Base-by-base conservation (phyloP, 257 asterid species). In the Nyctanthes arbortristis region DNA sequence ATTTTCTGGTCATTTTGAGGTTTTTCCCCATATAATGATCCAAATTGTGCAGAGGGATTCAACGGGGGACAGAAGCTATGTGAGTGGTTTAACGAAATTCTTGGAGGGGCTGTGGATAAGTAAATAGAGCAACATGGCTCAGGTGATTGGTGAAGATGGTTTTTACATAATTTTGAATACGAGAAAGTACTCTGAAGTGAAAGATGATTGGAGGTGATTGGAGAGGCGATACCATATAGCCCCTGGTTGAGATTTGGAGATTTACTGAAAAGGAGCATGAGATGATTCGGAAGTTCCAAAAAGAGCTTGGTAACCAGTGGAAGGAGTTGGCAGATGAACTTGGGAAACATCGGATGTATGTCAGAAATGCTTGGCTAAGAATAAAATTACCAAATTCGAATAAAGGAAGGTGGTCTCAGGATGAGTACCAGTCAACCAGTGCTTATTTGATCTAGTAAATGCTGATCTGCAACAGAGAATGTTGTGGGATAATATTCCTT, bases 191-290 rank as follows among this genome's bases (percentile, higher is more conserved):
- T 72, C 39, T n/a, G 5, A 70, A 58, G 1, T 82, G 66, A 79
- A n/a, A 64, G 82, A 85, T 71, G 82, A 87, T 73, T 85, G 90
- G 87, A 77, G 61, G 81, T 82, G 60, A 79, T 82, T 35, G 85
- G 54, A 4, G 28, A 73, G 31, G 61, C 81, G 32, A 56, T 82
- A 68, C 86, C 90, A 29, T 71, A 82, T 74, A 85, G 88, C 61
- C 88, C 86, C 8, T 25, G 80, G 78, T 84, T 4, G 82, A 75
- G 33, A 33, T 1, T 10, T 67, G 73, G 7, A 71, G 74, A 65
- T 82, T 86, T 88, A 85, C 86, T 65, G 59, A 73, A 69, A 86
- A 85, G 73, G 90, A 82, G 81, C 68, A 49, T 36, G 80, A 72
- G 4, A 16, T 47, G 52, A 1, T 85, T 40, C 61, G 58, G 70